These are phyloP conservation scores for Spathaspora hagerdaliae DNA, from an alignment of 805 yeast species.

Conservation along the genomic window DNA sequence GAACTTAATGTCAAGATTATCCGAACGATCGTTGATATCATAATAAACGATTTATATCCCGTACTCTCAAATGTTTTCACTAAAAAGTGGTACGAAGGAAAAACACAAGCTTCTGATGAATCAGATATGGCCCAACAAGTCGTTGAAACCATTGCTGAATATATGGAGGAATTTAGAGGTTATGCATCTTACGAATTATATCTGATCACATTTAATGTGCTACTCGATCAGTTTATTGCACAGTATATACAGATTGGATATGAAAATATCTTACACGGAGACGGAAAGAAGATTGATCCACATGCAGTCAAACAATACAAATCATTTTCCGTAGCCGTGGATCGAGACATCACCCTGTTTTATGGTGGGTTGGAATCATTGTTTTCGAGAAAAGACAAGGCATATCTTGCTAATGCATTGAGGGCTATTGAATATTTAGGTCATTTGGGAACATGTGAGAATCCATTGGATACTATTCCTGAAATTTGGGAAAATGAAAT, in stretches of 20 bases:
- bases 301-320: constrained; percentile 28
- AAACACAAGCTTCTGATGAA: constrained; percentile 21
- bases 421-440: constrained; percentile 38
- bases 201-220: constrained; percentile 33
- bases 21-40: constrained; percentile 60
- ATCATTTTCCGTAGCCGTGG: constrained; percentile 35
- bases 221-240: constrained; percentile 35
- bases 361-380: constrained; percentile 33
- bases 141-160: constrained; percentile 71
- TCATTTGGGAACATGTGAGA: constrained; percentile 37
- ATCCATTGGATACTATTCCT: constrained; percentile 30
- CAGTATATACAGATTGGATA: constrained; percentile 37
- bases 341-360: constrained; percentile 35
- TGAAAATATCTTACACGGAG: constrained; percentile 38
- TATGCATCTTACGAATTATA: constrained; percentile 40
- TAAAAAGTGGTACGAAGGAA: constrained; percentile 65
- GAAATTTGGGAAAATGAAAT: constrained; percentile 55
- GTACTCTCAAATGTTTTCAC: constrained; percentile 62
- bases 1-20: constrained; percentile 80
- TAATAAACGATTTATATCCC: constrained; percentile 65
- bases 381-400: constrained; percentile 37
- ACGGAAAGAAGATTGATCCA: constrained; percentile 41
- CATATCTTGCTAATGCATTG: constrained; percentile 35
- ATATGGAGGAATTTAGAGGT: constrained; percentile 59
- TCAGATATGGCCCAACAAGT: constrained; percentile 53